Percentiles rank a stretch among this genome's conserved stretches.
Conservation (phyloP, 768 basidiomycete genomes). For the Suillus alpinus region DNA sequence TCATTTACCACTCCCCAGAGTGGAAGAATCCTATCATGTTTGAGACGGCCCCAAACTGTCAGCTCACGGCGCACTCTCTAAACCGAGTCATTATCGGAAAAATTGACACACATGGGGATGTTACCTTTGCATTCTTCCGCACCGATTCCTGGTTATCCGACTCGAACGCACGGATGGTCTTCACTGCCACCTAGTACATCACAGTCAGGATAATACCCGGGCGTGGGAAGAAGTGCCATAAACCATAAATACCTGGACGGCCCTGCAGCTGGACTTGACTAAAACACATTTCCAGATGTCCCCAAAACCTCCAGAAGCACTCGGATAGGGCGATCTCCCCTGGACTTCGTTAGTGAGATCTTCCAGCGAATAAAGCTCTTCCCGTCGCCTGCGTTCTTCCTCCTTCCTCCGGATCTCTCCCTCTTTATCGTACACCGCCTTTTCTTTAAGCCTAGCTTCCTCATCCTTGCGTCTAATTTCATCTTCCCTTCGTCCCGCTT, state of each 20-base stretch:
- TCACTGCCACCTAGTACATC: conserved; percentile 6
- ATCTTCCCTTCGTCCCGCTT: conserved; percentile 17
- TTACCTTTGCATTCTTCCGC: background rate
- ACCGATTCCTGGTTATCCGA: background rate
- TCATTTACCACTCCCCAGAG: conserved; percentile 16
- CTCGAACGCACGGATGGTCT: background rate
- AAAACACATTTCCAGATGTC: conserved; percentile 7
- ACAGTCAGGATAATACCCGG: background rate
- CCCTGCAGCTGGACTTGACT: background rate
- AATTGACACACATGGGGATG: background rate
- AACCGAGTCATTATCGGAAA: background rate
- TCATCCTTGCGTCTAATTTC: conserved; percentile 23
- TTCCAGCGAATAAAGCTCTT: conserved; percentile 11
- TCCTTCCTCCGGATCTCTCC: conserved; percentile 22
- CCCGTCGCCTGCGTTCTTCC: conserved; percentile 22
- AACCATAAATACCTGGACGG: background rate
- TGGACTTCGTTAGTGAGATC: background rate
- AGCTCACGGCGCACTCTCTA: conserved; percentile 19
- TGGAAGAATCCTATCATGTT: conserved; percentile 20
- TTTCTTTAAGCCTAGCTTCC: conserved; percentile 21
- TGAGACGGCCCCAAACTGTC: conserved; percentile 18
- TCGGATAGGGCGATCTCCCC: background rate
- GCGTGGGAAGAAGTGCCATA: background rate
- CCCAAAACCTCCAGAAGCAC: background rate
- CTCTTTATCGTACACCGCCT: conserved; percentile 23